Percentiles rank a stretch among this genome's conserved stretches.
Conservation (phyloP, 1,139 yeast species). For the Kodamaea sp. region DNA sequence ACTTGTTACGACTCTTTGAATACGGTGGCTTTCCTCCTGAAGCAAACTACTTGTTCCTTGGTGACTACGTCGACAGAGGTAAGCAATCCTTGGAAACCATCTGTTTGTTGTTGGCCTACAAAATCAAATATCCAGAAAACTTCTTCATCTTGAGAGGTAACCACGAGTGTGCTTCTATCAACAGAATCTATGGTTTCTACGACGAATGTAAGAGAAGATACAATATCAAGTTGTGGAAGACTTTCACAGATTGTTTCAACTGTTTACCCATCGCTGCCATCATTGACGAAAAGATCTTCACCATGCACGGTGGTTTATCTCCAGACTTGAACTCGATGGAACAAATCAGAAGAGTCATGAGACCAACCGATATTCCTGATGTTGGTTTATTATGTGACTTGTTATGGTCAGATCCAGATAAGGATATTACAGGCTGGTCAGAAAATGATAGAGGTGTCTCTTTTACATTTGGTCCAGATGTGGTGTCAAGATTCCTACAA, state of each 20-base stretch:
- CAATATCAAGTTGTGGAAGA: slow-evolving; percentile 96
- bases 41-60: slow-evolving; percentile 90
- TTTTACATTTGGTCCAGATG: slow-evolving; percentile 96
- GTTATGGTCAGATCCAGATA: slow-evolving; percentile 98
- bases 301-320: slow-evolving; percentile 98
- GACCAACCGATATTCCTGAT: slow-evolving; percentile 98
- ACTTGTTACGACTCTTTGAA: slow-evolving; percentile 89
- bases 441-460: slow-evolving; percentile 98
- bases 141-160: slow-evolving; percentile 94
- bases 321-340: slow-evolving; percentile 98
- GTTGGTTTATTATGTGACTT: slow-evolving; percentile 93
- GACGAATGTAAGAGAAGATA: slow-evolving; percentile 98
- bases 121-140: slow-evolving; percentile 96
- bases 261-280: slow-evolving; percentile 98
- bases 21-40: slow-evolving; percentile 99
- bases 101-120: slow-evolving; percentile 88
- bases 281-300: slow-evolving; percentile 94
- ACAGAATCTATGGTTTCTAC: slow-evolving; percentile 94
- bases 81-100: slow-evolving; percentile 95
- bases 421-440: slow-evolving; percentile 96
- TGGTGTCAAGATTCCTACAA: slow-evolving; percentile 88
- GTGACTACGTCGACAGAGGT: slow-evolving; percentile 98
- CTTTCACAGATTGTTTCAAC: slow-evolving; percentile 96
- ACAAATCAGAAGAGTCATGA: slow-evolving; percentile 96
- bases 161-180: slow-evolving; percentile 97